A percentile compares a stretch with the other conserved stretches of the same genome.
Conservation (phyloP, 495 filamentous ascomycete genomes). For the Podospora fimiseda region DNA sequence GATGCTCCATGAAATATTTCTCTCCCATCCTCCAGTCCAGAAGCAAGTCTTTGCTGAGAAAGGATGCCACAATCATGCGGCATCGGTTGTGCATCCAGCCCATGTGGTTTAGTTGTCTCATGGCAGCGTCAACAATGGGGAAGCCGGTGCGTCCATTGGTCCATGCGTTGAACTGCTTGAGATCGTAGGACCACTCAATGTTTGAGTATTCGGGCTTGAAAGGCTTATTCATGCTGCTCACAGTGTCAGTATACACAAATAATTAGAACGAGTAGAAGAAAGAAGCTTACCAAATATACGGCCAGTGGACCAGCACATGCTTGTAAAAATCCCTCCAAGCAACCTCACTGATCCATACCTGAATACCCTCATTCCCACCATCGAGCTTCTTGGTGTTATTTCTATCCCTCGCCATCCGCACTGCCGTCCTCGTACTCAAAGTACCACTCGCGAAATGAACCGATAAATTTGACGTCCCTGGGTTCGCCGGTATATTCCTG, state of each 20-base stretch:
- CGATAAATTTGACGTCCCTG: conserved; percentile 66
- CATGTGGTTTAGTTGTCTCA: conserved; percentile 68
- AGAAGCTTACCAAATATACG: conserved; percentile 66
- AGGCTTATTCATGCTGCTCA: conserved; percentile 76
- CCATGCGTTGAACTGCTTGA: conserved; percentile 65
- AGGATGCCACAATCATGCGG: conserved; percentile 83
- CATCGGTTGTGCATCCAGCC: conserved; percentile 89
- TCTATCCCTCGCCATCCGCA: conserved; percentile 55
- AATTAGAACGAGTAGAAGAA: background rate
- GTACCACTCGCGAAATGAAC: conserved; percentile 75
- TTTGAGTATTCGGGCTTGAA: conserved; percentile 85
- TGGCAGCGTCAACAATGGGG: conserved; percentile 86
- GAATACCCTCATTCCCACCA: conserved; percentile 59
- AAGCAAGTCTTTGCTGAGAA: conserved; percentile 79
- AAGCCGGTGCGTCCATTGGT: conserved; percentile 71
- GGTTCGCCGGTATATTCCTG: conserved; percentile 54
- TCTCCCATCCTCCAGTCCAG: conserved; percentile 91
- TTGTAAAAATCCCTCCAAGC: conserved; percentile 94
- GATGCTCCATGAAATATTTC: conserved; percentile 77
- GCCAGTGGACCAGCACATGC: conserved; percentile 80
- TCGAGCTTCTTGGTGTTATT: conserved; percentile 68
- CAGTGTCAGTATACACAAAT: conserved; percentile 1
- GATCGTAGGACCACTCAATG: conserved; percentile 74
- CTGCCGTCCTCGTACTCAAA: conserved; percentile 68
- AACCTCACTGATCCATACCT: conserved; percentile 78